Evolutionary conservation across 73 alveolate genomes (phyloP), one percentile per base, ranked within the genome.

Genomic region (Symbiodinium natans): DNA sequence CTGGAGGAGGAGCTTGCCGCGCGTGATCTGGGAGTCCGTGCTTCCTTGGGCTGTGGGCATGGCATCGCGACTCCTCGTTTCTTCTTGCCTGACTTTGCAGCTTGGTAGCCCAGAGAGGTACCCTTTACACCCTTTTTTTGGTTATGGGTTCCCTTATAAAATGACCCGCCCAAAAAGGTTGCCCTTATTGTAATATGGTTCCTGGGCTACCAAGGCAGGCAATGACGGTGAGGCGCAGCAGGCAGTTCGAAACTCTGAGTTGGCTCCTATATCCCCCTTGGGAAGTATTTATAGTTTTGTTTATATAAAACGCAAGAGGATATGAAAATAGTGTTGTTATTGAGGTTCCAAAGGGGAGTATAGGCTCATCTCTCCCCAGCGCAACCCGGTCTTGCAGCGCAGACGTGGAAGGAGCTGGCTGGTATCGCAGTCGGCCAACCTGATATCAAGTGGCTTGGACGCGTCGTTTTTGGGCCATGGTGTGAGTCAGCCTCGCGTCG

Each of bases 331-430:
- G n/a, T n/a, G n/a, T n/a, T n/a, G n/a, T n/a, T n/a, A n/a, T 52
- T 52, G n/a, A 52, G 71, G n/a, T 52, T 4, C 71, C 71, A 23
- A 10, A 29, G n/a, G 23, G n/a, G n/a, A 13, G 71, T 52, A 52
- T 29, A 29, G 31, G 43, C 33, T 23, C 33, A 29, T 10, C 86
- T 75, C 25, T 10, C 17, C 27, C 86, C 86, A 29, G 46, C 15
- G n/a, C 86, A 75, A 19, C 46, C 86, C 33, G 86, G 86, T 8
- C 48, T 75, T 10, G 86, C 86, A 13, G 86, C 86, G 27, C 86
- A 75, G 86, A 75, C 86, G 17, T 75, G 86, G 86, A 17, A 33
- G 43, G 46, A 75, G 46, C 86, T 75, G 86, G 86, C 86, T 19
- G 86, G 46, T 33, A 29, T 75, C 33, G 86, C 86, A 33, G 25